Percentiles rank a stretch among this genome's conserved stretches.
These are phyloP conservation scores for Cladosporium colombiae DNA, from an alignment of 2,329 filamentous ascomycete species.

Conservation along the genomic window DNA sequence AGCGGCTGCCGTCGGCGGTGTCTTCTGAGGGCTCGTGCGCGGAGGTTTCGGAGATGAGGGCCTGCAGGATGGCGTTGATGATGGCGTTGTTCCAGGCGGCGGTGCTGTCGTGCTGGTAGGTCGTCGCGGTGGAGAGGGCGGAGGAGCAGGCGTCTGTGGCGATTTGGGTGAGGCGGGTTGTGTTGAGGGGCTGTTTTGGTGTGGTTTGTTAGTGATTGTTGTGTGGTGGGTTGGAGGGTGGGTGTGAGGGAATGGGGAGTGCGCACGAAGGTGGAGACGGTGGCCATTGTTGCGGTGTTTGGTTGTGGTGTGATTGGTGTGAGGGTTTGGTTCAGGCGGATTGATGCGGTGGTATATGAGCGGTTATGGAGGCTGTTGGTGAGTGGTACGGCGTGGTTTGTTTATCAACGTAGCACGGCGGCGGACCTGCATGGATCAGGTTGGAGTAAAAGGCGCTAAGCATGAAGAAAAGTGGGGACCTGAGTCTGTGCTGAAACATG, in stretches of 20 bases:
- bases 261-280: conserved; percentile 13
- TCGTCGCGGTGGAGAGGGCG: conserved; percentile 71
- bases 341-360: neutral
- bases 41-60: conserved; percentile 71
- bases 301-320: neutral
- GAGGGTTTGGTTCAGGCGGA: neutral
- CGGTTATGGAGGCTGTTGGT: neutral
- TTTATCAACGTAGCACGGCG: conserved; percentile 12
- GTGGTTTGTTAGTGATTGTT: neutral
- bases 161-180: conserved; percentile 79
- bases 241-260: neutral
- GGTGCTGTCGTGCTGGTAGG: conserved; percentile 85
- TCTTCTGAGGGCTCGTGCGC: conserved; percentile 44
- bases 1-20: conserved; percentile 57
- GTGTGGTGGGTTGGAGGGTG: neutral
- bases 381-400: neutral
- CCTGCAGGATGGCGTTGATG: conserved; percentile 79
- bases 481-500: neutral
- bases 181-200: conserved; percentile 66
- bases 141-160: conserved; percentile 81
- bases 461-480: neutral
- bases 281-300: conserved; percentile 11
- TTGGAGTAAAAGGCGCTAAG: neutral
- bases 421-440: conserved; percentile 4
- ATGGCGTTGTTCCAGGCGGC: conserved; percentile 88